Percentiles rank a stretch among this genome's conserved stretches.
These are phyloP conservation scores for Leccinum uliginosum DNA, from an alignment of 768 basidiomycete genomes.

Conservation along the genomic window DNA sequence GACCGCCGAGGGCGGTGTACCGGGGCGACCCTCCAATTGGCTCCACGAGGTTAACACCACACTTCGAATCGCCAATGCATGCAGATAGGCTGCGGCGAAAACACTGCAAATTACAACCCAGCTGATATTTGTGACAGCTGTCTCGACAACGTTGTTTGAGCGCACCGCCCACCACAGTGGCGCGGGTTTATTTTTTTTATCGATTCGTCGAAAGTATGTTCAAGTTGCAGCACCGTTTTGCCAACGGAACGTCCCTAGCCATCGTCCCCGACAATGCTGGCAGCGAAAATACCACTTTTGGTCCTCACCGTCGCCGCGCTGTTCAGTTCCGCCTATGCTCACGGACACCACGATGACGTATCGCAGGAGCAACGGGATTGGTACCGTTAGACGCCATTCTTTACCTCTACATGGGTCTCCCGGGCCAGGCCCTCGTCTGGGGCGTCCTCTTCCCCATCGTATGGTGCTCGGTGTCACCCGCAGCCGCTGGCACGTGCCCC, in stretches of 20 bases:
- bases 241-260: not conserved
- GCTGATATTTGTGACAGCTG: too few species aligned
- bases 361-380: constrained; percentile 57
- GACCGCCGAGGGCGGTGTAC: too few species aligned
- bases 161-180: too few species aligned
- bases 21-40: too few species aligned
- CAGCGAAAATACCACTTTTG: not conserved
- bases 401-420: constrained; percentile 77
- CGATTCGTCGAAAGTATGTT: too few species aligned
- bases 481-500: constrained; percentile 87
- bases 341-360: constrained; percentile 56
- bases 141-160: too few species aligned
- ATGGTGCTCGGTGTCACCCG: constrained; percentile 71
- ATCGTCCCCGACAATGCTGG: constrained; percentile 5
- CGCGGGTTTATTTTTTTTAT: too few species aligned
- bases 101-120: too few species aligned
- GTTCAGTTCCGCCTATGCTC: constrained; percentile 33
- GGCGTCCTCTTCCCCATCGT: constrained; percentile 80
- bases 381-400: constrained; percentile 73
- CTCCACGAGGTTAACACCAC: too few species aligned
- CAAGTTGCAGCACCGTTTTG: too few species aligned
- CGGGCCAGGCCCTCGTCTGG: constrained; percentile 81
- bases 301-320: constrained; percentile 10
- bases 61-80: too few species aligned
- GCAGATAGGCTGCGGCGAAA: too few species aligned